Conservation (phyloP, 805 yeast genomes). For the Candida ortonii region DNA sequence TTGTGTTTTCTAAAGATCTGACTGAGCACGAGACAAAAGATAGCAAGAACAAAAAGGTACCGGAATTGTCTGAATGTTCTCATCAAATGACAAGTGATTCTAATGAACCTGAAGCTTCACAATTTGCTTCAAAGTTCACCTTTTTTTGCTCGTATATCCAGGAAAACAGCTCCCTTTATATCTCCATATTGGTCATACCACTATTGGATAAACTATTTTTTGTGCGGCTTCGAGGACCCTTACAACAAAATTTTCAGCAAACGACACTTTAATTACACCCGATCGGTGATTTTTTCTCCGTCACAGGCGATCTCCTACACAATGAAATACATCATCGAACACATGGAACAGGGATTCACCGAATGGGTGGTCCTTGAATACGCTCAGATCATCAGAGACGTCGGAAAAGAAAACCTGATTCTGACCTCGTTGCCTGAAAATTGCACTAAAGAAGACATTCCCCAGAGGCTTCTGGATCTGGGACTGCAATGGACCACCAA, state of each 20-base stretch:
- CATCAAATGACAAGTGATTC: no score
- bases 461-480: conserved; percentile 51
- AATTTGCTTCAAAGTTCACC: background rate
- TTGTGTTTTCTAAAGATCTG: no score
- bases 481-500: conserved; percentile 81
- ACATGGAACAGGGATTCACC: conserved; percentile 95
- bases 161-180: no score
- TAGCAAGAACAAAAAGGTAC: no score
- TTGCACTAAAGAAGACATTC: conserved; percentile 63
- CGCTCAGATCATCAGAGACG: conserved; percentile 74
- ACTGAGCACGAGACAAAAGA: no score
- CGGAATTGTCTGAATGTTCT: no score
- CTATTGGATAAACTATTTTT: background rate
- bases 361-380: conserved; percentile 94
- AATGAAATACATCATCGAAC: conserved; percentile 93
- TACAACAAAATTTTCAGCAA: background rate
- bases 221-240: background rate
- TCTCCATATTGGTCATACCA: background rate
- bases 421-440: conserved; percentile 71
- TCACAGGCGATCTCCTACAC: background rate
- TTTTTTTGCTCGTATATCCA: no score
- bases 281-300: background rate
- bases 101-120: background rate
- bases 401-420: conserved; percentile 72
- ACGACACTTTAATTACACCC: no score